Base-by-base conservation (phyloP, 2,329 filamentous ascomycete genomes). In the Xylariaceae sp. region DNA sequence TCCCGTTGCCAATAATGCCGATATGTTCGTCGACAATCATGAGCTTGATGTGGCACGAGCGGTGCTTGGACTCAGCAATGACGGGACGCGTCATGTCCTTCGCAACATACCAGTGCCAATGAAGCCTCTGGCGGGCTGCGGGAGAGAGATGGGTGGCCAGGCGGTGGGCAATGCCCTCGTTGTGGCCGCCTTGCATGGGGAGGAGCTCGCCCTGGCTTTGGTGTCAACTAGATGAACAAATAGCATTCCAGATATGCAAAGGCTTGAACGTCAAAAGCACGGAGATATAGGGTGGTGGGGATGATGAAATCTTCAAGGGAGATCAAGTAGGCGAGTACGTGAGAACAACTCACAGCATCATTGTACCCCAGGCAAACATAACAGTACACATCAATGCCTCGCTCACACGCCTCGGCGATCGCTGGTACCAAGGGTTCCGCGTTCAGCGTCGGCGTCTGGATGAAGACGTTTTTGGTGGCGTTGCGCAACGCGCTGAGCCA, bases 351-450 rank as follows among this genome's bases (percentile, higher is more conserved):
- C 56, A 73, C 71, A 0, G 78, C 68, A 50, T 90, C 87, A 48
- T 90, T 90, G 64, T 91, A 91, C 1, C 87, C 85, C 1, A 90
- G 73, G 49, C 84, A 88, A 2, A 89, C 71, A 48, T 87, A 89
- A 57, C 80, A 83, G 1, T 76, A 80, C 0, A 89, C 79, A 38
- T 81, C 67, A 0, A 89, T 63, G 0, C 85, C 85, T 1, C 85
- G 70, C 45, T 79, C 72, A n/a, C 82, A 74, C 0, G 87, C 85
- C 3, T 72, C 73, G 0, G 76, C 56, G 3, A 90, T 73, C 1
- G 80, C 81, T 0, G 79, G 74, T 0, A 89, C 54, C 0, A 89
- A 65, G 0, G 79, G 81, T 42, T 77, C 75, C 1, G 86, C 85
- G 53, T 91, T 91, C 29, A 91, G 71, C 17, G 87, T 84, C 0